Conservation (phyloP, 768 basidiomycete genomes). For the Phylloporus scabripes region DNA sequence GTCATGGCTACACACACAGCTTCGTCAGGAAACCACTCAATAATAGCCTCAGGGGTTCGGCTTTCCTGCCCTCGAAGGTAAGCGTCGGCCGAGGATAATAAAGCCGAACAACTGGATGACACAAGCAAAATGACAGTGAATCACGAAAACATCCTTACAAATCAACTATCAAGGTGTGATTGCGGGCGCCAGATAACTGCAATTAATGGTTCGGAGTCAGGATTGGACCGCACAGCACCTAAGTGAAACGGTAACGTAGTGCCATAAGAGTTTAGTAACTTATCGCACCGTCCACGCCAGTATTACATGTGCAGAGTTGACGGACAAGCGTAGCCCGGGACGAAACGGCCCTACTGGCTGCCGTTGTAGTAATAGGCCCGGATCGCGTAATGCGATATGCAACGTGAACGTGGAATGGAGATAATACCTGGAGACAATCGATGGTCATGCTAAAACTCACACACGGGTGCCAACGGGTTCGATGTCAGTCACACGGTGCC, state of each 20-base stretch:
- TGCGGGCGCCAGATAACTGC: too few relatives aligned
- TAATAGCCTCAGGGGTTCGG: constrained; percentile 13
- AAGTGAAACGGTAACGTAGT: background rate
- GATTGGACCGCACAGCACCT: too few relatives aligned
- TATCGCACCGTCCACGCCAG: background rate
- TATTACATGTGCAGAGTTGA: background rate
- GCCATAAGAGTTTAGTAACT: background rate
- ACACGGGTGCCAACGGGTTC: too few relatives aligned
- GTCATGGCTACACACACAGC: constrained; percentile 6
- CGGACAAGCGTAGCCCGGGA: background rate
- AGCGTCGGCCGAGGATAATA: constrained; percentile 19
- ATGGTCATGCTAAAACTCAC: too few relatives aligned
- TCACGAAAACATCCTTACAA: too few relatives aligned
- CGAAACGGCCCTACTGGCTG: background rate
- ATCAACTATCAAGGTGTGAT: too few relatives aligned
- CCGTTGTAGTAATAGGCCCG: background rate
- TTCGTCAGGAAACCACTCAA: background rate
- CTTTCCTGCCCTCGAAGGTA: constrained; percentile 6
- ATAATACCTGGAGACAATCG: too few relatives aligned
- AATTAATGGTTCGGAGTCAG: too few relatives aligned
- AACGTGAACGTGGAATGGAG: too few relatives aligned
- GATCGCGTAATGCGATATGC: too few relatives aligned
- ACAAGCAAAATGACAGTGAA: background rate
- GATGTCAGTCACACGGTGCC: too few relatives aligned
- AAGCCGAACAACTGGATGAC: constrained; percentile 1